phyloP scores from a whole-genome alignment of 2,329 filamentous ascomycete genomes.

The Emericellopsis cladophorae region DNA sequence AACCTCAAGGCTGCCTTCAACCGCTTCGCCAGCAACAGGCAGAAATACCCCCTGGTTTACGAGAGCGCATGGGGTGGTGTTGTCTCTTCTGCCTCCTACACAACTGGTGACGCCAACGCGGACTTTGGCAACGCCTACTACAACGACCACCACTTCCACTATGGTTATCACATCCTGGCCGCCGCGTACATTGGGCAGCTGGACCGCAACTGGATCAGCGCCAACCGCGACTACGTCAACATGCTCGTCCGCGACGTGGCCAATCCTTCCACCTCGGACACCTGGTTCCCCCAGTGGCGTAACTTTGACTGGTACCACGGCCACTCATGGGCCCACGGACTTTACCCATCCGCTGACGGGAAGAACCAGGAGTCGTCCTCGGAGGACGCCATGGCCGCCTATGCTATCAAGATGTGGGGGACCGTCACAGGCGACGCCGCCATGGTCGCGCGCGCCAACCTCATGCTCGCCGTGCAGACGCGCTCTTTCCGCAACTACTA shows the following conservation, averaged over 20 bases:
- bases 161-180: constrained; percentile 80
- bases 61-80: constrained; percentile 67
- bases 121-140: constrained; percentile 90
- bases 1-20: constrained; percentile 55
- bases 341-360: constrained; percentile 59
- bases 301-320: constrained; percentile 91
- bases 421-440: constrained; percentile 59
- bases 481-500: constrained; percentile 72
- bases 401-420: constrained; percentile 92
- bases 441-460: constrained; percentile 71
- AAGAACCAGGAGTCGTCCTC: constrained; percentile 81
- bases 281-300: constrained; percentile 69
- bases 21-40: constrained; percentile 52
- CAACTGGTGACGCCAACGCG: constrained; percentile 44
- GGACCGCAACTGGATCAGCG: constrained; percentile 63
- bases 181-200: constrained; percentile 73
- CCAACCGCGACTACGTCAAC: constrained; percentile 72
- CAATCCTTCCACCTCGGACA: constrained; percentile 62
- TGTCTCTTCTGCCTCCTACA: constrained; percentile 64
- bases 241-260: constrained; percentile 70
- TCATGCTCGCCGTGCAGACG: constrained; percentile 70
- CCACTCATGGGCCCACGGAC: constrained; percentile 82
- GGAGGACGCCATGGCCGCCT: constrained; percentile 79
- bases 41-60: constrained; percentile 51
- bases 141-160: constrained; percentile 66